Evolutionary conservation across 2,329 filamentous ascomycete species (phyloP).

Genomic region (Aspergillus ustus): DNA sequence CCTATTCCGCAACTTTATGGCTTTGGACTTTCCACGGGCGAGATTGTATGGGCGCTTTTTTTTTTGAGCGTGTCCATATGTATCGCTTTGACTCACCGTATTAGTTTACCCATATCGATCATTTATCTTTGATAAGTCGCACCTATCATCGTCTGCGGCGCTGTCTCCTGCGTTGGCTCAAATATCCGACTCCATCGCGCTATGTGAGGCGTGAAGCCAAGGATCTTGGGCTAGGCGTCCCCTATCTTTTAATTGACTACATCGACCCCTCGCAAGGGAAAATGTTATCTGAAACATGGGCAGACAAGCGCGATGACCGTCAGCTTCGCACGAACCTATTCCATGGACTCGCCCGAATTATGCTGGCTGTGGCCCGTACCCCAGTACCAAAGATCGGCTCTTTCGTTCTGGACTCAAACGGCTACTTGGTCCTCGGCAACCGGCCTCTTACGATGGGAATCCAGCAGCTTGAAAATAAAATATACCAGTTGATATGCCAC

Average conservation of each 20-base stretch:
- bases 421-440: slow-evolving; percentile 26
- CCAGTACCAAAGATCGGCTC: slow-evolving; percentile 37
- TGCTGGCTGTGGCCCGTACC: slow-evolving; percentile 24
- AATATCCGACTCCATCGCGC: background rate
- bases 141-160: slow-evolving; percentile 6
- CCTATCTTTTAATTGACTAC: slow-evolving; percentile 29
- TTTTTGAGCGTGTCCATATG: background rate
- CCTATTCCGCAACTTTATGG: slow-evolving; percentile 32
- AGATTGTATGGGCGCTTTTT: slow-evolving; percentile 21
- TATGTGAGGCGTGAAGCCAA: slow-evolving; percentile 6
- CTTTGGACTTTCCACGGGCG: slow-evolving; percentile 31
- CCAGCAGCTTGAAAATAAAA: slow-evolving; percentile 17
- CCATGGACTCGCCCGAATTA: slow-evolving; percentile 21
- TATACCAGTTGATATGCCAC: slow-evolving; percentile 12
- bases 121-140: background rate
- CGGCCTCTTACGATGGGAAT: slow-evolving; percentile 22
- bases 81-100: background rate
- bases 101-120: background rate
- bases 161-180: slow-evolving; percentile 9
- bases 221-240: background rate
- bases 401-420: slow-evolving; percentile 33
- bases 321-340: slow-evolving; percentile 28
- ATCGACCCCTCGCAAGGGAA: slow-evolving; percentile 23
- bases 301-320: slow-evolving; percentile 18
- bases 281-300: slow-evolving; percentile 32